These are phyloP conservation scores for Rubus parviflorus DNA, from an alignment of 306 rosid genomes.

Conservation along the genomic window DNA sequence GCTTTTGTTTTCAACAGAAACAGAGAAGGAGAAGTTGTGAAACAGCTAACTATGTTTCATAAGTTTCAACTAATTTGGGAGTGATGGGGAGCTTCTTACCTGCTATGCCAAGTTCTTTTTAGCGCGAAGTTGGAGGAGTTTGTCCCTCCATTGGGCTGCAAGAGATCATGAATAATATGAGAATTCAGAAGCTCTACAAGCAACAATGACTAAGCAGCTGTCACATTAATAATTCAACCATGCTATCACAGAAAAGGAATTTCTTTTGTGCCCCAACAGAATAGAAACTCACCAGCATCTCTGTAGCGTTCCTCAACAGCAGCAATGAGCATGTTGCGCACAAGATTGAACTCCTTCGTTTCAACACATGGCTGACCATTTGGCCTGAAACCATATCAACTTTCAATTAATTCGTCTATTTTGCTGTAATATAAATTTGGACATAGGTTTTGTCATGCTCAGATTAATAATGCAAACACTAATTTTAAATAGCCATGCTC, in stretches of 20 bases:
- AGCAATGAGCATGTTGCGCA: constrained; percentile 90
- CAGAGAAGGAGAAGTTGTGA: not conserved
- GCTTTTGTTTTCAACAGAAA: not conserved
- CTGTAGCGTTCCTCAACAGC: constrained; percentile 90
- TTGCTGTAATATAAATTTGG: not conserved
- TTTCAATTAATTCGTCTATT: constrained; percentile 20
- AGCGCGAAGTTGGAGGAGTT: constrained; percentile 53
- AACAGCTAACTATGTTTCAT: not conserved
- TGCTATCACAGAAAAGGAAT: not conserved
- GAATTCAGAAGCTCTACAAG: not conserved
- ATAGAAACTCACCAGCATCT: constrained; percentile 79
- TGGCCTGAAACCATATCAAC: constrained; percentile 60
- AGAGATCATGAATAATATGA: not conserved
- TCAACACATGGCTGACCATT: constrained; percentile 82
- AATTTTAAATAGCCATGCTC: not conserved
- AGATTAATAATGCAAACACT: not conserved
- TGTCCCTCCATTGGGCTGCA: constrained; percentile 70
- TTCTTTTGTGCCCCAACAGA: not conserved
- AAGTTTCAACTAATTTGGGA: not conserved
- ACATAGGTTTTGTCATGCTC: not conserved
- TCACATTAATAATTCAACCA: not conserved
- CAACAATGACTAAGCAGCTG: not conserved
- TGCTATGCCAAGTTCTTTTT: constrained; percentile 47
- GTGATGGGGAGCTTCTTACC: constrained; percentile 20
- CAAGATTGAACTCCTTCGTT: constrained; percentile 78